Evolutionary conservation across 805 yeast genomes (phyloP), one percentile per base, ranked within the genome.

Genomic region (Yamadazyma akitaensis): DNA sequence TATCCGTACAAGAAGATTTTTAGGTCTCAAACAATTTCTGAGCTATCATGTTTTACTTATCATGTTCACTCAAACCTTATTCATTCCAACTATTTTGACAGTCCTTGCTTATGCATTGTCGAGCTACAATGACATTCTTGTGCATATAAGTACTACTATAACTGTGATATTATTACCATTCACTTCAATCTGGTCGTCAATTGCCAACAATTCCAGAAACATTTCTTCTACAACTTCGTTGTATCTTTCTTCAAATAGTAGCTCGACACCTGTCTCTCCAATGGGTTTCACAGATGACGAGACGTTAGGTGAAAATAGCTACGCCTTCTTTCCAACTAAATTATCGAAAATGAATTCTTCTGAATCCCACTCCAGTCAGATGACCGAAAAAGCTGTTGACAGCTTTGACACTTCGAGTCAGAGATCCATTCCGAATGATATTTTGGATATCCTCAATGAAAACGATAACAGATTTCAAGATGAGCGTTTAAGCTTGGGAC

Each of bases 101-200:
- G 73, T 89, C 39, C 58, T 82, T 30, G 78, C 84, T 18, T 77
- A 49, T 37, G 43, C 50, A 6, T 34, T 49, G 13, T 24, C 37
- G 4, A 35, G 24, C 3, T 43, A 49, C 24, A 38, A 36, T 17
- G 51, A 49, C 40, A 46, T 52, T 16, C 43, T 50, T 6, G 33
- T 44, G n/a, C 52, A 50, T 40, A 41, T 53, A n/a, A 50, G 50
- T 43, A 31, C 48, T 1, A 30, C 46, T 2, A 25, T 53, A 14
- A 50, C 53, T 3, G 47, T 51, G 0, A 59, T 88, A 24, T 85
- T 91, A 3, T 69, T 90, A 44, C 97, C 97, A 0, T 64, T 91
- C 41, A 81, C 96, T 0, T 80, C 96, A 0, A 77, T 90, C 77
- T 90, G 97, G 97, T 96, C 97, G 0, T 70, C 84, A 3, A 71